phyloP scores from a whole-genome alignment of 768 basidiomycete genomes.

The Lentinula boryana region DNA sequence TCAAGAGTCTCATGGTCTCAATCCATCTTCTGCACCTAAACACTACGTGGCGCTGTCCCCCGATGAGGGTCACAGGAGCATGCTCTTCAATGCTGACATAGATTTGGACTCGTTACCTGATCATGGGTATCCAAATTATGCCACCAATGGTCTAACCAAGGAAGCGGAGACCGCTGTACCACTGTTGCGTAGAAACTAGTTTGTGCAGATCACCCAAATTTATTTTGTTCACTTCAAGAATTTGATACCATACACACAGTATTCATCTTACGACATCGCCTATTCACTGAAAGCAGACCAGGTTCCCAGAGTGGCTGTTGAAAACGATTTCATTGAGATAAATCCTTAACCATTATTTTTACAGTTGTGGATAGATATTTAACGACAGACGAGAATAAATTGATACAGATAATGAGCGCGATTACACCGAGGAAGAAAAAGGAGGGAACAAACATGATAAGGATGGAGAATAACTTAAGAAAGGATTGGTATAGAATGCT shows the following conservation, averaged over 20 bases:
- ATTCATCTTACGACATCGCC: too few species aligned
- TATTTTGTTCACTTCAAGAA: too few species aligned
- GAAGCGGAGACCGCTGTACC: background rate
- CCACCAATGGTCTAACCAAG: background rate
- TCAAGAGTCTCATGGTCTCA: constrained; percentile 4
- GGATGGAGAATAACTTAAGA: background rate
- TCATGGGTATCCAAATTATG: background rate
- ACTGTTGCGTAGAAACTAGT: background rate
- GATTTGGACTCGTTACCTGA: background rate
- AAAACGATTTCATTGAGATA: too few species aligned
- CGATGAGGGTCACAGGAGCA: background rate
- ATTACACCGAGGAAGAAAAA: background rate
- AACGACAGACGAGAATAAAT: background rate
- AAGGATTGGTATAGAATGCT: background rate
- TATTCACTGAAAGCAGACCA: too few species aligned
- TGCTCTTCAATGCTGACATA: background rate
- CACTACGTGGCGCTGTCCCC: constrained; percentile 7
- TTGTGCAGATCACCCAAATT: background rate
- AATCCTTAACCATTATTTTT: background rate
- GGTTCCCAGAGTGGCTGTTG: too few species aligned
- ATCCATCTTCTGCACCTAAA: background rate
- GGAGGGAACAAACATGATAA: background rate
- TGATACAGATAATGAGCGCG: background rate
- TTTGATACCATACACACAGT: too few species aligned
- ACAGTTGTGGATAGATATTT: background rate